A percentile compares a stretch with the other conserved stretches of the same genome.
These are phyloP conservation scores for Stellera chamaejasme DNA, from an alignment of 345 rosid genomes.

Conservation along the genomic window DNA sequence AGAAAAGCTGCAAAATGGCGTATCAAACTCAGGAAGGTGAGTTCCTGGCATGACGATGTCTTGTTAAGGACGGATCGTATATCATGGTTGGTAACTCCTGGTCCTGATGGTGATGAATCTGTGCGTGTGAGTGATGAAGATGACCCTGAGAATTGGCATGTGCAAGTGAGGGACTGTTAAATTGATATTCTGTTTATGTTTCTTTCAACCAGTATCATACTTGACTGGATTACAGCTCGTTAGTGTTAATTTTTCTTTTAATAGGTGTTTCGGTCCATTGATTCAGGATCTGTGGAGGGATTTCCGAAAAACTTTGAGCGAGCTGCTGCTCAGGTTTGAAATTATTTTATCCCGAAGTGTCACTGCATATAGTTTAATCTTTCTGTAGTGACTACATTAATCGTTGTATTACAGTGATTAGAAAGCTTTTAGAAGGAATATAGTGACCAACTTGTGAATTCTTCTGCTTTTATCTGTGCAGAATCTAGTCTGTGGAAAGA, in stretches of 20 bases:
- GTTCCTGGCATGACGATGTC: conserved; percentile 42
- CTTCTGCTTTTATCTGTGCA: conserved; percentile 12
- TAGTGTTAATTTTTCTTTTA: conserved; percentile 3
- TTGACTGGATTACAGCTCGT: neutral
- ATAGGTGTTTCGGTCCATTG: conserved; percentile 65
- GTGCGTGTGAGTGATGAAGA: conserved; percentile 30
- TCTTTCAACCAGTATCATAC: neutral
- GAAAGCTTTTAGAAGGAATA: too few relatives aligned
- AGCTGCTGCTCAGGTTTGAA: conserved; percentile 45
- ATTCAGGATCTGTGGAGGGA: conserved; percentile 69
- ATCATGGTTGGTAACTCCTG: conserved; percentile 52
- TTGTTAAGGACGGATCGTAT: conserved; percentile 47
- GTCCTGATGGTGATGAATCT: conserved; percentile 27
- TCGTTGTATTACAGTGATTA: neutral
- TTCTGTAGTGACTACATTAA: neutral
- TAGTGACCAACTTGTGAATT: neutral
- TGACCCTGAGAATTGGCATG: conserved; percentile 64
- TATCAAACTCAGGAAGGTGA: conserved; percentile 40
- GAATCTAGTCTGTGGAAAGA: conserved; percentile 57
- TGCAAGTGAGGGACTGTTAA: conserved; percentile 34
- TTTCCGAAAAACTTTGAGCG: conserved; percentile 45
- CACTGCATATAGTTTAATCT: neutral
- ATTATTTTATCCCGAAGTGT: neutral
- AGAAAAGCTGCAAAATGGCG: conserved; percentile 45
- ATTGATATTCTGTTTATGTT: neutral